Evolutionary conservation across 352 stramenopile genomes (phyloP), one percentile per base, ranked within the genome.

Genomic region (Pilasporangium apinafurcum): DNA sequence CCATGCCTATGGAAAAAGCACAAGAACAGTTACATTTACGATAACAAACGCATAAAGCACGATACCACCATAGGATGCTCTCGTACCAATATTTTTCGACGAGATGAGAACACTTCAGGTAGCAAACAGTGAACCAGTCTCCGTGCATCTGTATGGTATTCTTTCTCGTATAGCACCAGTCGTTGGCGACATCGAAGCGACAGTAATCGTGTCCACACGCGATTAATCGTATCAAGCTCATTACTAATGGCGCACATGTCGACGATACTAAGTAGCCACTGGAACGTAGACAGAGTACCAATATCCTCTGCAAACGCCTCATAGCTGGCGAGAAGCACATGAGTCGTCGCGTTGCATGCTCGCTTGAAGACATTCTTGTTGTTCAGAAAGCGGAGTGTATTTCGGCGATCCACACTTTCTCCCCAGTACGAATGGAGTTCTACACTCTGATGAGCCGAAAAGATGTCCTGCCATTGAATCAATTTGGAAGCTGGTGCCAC

Each of bases 1-100:
- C 79, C 79, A 91, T 20, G 69, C 69, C 69, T 82, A 30, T 13
- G 33, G 28, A 14, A 50, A 32, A 9, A 44, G 22, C 30, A n/a
- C 21, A 22, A 61, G n/a, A n/a, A n/a, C 9, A 18, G 12, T 16
- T 18, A 13, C 9, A 33, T 14, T n/a, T 17, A 18, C 20, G 33
- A 42, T 3, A 52, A 30, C 24, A 1, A 31, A 8, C 30, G 18
- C 21, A 54, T 8, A 9, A 51, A 6, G 21, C 3, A n/a, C 5
- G 28, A 10, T 7, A 27, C 28, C 8, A 9, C 10, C 22, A 38
- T 8, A 39, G 3, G 1, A 45, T 5, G 39, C 10, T 18, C 24
- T 37, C 70, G 34, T 69, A 93, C 81, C 72, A 91, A 50, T 6
- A 86, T 48, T 26, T 86, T 87, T 17, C 76, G 69, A 8, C 79